Evolutionary conservation across 2,329 filamentous ascomycete genomes (phyloP), one percentile per base, ranked within the genome.

Genomic region (Aureobasidium leucospermi): DNA sequence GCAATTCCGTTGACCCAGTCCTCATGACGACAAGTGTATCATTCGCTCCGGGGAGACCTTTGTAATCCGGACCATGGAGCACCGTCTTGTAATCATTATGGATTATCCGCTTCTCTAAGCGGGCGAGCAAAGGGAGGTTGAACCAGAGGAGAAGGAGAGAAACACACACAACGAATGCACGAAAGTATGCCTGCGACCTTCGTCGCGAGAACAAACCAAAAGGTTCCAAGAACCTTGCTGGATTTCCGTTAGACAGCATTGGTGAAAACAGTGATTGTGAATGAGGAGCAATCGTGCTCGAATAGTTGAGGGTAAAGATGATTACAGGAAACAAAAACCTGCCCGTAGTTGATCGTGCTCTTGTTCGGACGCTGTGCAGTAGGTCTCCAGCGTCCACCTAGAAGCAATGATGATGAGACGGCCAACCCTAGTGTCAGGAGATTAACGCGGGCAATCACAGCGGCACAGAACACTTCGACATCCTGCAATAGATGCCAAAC

Each of bases 11-110:
- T 41, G 69, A 60, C 62, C 72, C 58, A 13, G 68, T 71, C 66
- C 63, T 72, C 57, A 85, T 67, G 7, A 83, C 71, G 15, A 85
- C 76, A 61, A 84, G 77, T 43, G 82, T 68, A 62, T 84, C 75
- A 1, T 79, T 70, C 0, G 74, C 71, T 31, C 71, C 70, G 0
- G 65, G 62, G 1, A 69, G 34, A 28, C 4, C n/a, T 6, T n/a
- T 28, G 19, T 29, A 39, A 4, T 15, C 19, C 2, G 34, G 19
- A 29, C 13, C 48, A 11, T 11, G 4, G 29, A 9, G n/a, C 4
- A 16, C 4, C 8, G 31, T 19, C 2, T 15, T 6, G n/a, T 19
- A 8, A 1, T 16, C 29, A 23, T 48, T 7, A 1, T 4, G 1
- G 3, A 19, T 2, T 1, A 48, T 36, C 4, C 19, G 31, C 16